These are phyloP conservation scores for Xylaria scruposa DNA, from an alignment of 495 filamentous ascomycete genomes.

Conservation along the genomic window DNA sequence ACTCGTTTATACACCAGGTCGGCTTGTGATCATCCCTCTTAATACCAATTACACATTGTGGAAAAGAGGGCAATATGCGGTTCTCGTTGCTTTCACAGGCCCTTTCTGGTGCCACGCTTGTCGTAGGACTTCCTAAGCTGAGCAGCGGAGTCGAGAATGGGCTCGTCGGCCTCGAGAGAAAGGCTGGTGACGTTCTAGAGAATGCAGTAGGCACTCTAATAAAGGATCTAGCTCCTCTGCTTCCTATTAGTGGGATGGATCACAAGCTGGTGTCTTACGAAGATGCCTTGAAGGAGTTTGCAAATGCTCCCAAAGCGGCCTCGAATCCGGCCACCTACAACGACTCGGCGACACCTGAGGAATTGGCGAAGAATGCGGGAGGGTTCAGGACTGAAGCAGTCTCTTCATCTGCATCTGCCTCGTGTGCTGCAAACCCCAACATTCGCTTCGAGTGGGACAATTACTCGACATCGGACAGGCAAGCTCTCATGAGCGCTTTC, in stretches of 20 bases:
- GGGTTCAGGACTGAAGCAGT: not conserved
- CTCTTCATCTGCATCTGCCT: slow-evolving; percentile 1
- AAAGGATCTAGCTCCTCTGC: slow-evolving; percentile 18
- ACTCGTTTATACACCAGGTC: slow-evolving; percentile 22
- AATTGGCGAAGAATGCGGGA: slow-evolving; percentile 3
- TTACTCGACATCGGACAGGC: slow-evolving; percentile 25
- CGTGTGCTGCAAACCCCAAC: slow-evolving; percentile 28
- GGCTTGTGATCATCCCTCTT: not conserved
- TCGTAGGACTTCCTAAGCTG: slow-evolving; percentile 20
- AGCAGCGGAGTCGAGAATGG: not conserved
- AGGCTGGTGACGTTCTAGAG: not conserved
- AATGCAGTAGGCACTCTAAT: too few species aligned
- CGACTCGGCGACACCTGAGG: slow-evolving; percentile 7
- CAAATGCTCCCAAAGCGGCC: slow-evolving; percentile 22
- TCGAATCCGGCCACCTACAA: slow-evolving; percentile 26
- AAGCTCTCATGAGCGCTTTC: slow-evolving; percentile 35
- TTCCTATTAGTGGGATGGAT: slow-evolving; percentile 9
- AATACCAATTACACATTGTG: not conserved
- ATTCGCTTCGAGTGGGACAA: slow-evolving; percentile 36
- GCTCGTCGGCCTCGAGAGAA: not conserved
- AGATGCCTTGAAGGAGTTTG: slow-evolving; percentile 15
- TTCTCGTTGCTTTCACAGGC: slow-evolving; percentile 25
- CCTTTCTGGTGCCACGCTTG: slow-evolving; percentile 29
- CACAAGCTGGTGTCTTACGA: slow-evolving; percentile 23
- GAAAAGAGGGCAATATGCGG: slow-evolving; percentile 20